phyloP scores from a whole-genome alignment of 2,329 filamentous ascomycete species.

The Fusarium brevicatenulatum region DNA sequence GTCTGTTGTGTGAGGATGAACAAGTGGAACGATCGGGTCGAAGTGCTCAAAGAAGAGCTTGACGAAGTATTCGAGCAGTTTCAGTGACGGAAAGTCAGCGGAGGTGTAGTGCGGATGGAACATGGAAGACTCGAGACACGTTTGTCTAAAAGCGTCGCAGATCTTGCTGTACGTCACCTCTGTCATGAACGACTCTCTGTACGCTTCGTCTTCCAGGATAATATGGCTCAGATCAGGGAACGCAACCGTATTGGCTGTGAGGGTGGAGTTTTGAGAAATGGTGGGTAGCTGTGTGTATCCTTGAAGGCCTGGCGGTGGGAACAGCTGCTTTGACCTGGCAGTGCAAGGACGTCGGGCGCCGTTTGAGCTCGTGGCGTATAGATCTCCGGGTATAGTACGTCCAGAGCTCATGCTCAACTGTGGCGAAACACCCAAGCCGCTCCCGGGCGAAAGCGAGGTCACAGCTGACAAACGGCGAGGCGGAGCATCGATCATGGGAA shows the following conservation, averaged over 20 bases:
- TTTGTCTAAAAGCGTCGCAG: background rate
- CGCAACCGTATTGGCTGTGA: rapidly evolving
- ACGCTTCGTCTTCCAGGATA: background rate
- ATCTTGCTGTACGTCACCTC: constrained; percentile 17
- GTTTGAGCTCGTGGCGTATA: constrained; percentile 35
- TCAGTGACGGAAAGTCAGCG: constrained; percentile 39
- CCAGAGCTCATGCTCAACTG: constrained; percentile 11
- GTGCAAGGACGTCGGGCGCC: constrained; percentile 34
- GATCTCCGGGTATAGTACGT: background rate
- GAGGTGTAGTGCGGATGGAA: constrained; percentile 1
- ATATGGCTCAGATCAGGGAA: constrained; percentile 12
- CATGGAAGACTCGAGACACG: constrained; percentile 9
- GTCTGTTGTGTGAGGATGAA: constrained; percentile 31
- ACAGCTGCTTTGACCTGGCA: constrained; percentile 11
- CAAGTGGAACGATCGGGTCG: constrained; percentile 46
- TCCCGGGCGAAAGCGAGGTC: background rate
- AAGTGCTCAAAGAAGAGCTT: constrained; percentile 49
- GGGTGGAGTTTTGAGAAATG: background rate
- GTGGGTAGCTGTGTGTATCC: background rate
- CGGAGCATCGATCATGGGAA: background rate
- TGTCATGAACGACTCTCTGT: background rate
- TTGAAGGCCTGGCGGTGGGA: background rate
- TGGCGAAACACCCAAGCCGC: background rate
- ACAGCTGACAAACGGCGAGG: background rate
- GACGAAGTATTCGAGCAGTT: constrained; percentile 46